Evolutionary conservation across 169 alveolate species (phyloP), one percentile per base, ranked within the genome.

Genomic region (Blepharisma undulans): DNA sequence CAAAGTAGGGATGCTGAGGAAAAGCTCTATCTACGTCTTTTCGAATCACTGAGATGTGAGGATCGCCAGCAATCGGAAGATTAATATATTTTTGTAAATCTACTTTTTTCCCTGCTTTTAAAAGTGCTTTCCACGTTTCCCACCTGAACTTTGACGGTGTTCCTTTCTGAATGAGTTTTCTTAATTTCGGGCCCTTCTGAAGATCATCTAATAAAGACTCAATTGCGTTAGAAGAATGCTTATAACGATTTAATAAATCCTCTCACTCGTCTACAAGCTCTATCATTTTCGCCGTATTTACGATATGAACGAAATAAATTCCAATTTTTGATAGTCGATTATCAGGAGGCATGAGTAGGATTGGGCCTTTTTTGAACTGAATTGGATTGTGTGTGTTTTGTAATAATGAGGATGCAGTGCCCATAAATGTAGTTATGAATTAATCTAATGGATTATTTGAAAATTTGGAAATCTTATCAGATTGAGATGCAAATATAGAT

Each of bases 11-110:
- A 60, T 82, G 78, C 6, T 48, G 33, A 22, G 89, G 89, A 30
- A 82, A 82, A 22, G 89, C 60, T 59, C 89, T 32, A 30, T 60
- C 74, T 22, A 60, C 29, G n/a, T 82, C 89, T 48, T 82, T 82
- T 22, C 30, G 10, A 22, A 82, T 82, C 22, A 21, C 36, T 21
- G 29, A 32, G 18, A 36, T 48, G 66, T 48, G 29, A 78, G 25
- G 34, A 29, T 78, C 86, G 0, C 60, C 34, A 36, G 34, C 34
- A 4, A 25, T 78, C 25, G 86, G 60, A 32, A 78, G 34, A 22
- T 25, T 29, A 27, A 29, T 25, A 32, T 78, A 78, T 29, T 78
- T 34, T 29, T 29, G 18, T 27, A 6, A 21, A 32, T 78, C 60
- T 21, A 25, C 60, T 21, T 21, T 78, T 25, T 48, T 48, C 66